phyloP scores from a whole-genome alignment of 441 rosid genomes.

The Adansonia madagascariensis region DNA sequence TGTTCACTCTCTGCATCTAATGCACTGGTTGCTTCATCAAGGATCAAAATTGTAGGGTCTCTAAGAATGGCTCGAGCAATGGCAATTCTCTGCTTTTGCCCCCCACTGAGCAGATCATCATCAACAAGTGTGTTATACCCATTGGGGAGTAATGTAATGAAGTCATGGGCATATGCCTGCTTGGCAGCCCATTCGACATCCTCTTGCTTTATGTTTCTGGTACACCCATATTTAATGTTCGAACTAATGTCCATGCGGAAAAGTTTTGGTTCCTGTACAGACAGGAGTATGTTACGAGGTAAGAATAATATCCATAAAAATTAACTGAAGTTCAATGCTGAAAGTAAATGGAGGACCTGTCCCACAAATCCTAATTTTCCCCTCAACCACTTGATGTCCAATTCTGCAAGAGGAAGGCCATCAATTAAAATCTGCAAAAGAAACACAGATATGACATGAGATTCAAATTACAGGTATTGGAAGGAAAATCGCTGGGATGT shows the following conservation, averaged over 20 bases:
- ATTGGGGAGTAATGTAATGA: slow-evolving; percentile 77
- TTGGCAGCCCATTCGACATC: slow-evolving; percentile 90
- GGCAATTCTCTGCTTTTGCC: slow-evolving; percentile 97
- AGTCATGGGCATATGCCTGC: slow-evolving; percentile 92
- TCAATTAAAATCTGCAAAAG: slow-evolving; percentile 72
- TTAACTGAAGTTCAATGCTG: slow-evolving; percentile 11
- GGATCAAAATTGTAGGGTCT: slow-evolving; percentile 84
- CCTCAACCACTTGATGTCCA: slow-evolving; percentile 89
- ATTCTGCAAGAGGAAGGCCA: slow-evolving; percentile 70
- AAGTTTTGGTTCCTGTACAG: slow-evolving; percentile 85
- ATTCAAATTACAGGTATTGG: slow-evolving; percentile 14
- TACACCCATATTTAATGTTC: slow-evolving; percentile 86
- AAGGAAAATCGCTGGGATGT: background rate
- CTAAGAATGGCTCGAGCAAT: slow-evolving; percentile 95
- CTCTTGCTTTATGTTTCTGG: slow-evolving; percentile 57
- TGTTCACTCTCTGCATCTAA: slow-evolving; percentile 98
- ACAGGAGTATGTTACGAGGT: slow-evolving; percentile 21
- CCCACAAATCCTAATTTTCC: slow-evolving; percentile 86
- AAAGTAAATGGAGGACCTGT: slow-evolving; percentile 55
- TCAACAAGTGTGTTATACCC: slow-evolving; percentile 90
- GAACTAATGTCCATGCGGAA: slow-evolving; percentile 87
- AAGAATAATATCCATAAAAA: slow-evolving; percentile 5
- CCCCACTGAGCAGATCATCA: slow-evolving; percentile 96
- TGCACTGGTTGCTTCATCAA: slow-evolving; percentile 96
- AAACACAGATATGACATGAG: background rate